Percentiles rank a stretch among this genome's conserved stretches.
phyloP scores from a whole-genome alignment of 2,329 filamentous ascomycete genomes.

The Colletotrichum sansevieriae region DNA sequence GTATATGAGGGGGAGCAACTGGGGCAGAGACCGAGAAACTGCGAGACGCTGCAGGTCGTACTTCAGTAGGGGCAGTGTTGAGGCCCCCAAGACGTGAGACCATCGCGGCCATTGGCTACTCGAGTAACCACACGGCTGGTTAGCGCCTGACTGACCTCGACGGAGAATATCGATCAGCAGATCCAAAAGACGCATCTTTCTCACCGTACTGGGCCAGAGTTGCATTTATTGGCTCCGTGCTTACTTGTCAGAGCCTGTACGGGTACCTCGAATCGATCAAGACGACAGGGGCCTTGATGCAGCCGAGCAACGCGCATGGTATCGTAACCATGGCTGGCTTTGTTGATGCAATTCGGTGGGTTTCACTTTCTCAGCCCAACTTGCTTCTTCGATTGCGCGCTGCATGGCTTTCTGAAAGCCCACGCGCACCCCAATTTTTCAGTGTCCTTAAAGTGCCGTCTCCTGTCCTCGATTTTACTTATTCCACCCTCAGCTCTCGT shows the following conservation, averaged over 20 bases:
- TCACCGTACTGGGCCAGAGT: conserved; percentile 1
- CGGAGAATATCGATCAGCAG: conserved; percentile 35
- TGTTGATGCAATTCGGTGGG: conserved; percentile 36
- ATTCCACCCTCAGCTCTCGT: conserved; percentile 3
- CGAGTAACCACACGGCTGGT: conserved; percentile 17
- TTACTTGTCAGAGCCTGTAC: conserved; percentile 21
- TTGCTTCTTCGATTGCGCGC: conserved; percentile 18
- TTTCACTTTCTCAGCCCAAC: conserved; percentile 37
- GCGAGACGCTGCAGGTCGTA: conserved; percentile 14
- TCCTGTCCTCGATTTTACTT: background rate
- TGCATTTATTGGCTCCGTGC: conserved; percentile 1
- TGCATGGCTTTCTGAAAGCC: conserved; percentile 10
- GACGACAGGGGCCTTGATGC: conserved; percentile 25
- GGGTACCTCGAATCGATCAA: conserved; percentile 23
- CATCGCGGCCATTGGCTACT: conserved; percentile 32
- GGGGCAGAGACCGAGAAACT: background rate
- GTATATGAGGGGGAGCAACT: background rate
- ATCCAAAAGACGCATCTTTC: conserved; percentile 29
- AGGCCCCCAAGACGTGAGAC: conserved; percentile 15
- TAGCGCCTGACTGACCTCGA: conserved; percentile 26
- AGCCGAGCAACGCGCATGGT: conserved; percentile 17
- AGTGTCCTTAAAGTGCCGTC: background rate
- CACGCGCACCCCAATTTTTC: conserved; percentile 17
- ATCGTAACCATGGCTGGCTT: conserved; percentile 19
- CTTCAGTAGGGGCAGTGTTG: conserved; percentile 22